Evolutionary conservation across 176 grass and related monocot genomes (phyloP), one percentile per base, ranked within the genome.

Genomic region (Oryza punctata): DNA sequence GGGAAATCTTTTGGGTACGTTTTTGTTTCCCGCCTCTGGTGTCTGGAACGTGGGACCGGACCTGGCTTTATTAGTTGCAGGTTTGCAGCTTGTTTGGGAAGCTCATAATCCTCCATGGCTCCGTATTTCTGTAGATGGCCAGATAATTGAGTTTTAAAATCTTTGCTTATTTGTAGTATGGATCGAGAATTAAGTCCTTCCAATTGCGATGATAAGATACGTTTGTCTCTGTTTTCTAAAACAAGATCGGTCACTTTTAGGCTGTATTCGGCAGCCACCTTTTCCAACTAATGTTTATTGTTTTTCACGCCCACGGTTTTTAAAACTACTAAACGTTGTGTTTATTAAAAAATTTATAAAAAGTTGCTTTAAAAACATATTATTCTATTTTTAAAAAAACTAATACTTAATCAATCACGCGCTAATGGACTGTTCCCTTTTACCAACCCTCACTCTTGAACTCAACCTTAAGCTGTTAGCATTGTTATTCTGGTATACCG

Each of bases 11-110:
- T 13, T 9, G 68, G 41, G 73, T 13, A 23, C 3, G 4, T 50
- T 63, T 27, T n/a, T 33, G 27, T 21, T 29, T 19, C 78, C 5
- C 10, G 16, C 45, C 13, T 23, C 65, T 63, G 28, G 6, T 7
- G 8, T 3, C 12, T 71, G 79, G 73, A 16, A 15, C 1, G 12
- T 72, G 80, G 80, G 23, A 18, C 86, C 67, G 57, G 57, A 47
- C 4, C 45, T 24, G 1, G 57, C 2, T 23, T 61, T 60, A 52
- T 12, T 47, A 47, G 45, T 21, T 57, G 18, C 52, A n/a, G 52
- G 5, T 54, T 21, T 57, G 18, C 52, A n/a, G 52, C 16, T 54
- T 54, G 19, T 57, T n/a, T 57, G 19, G n/a, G n/a, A 61, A 61
- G 57, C 21, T 11, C n/a, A 61, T 24, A 61, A 61, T 61, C n/a